Conservation (phyloP, 208 protist species). For the Naegleria fowleri region DNA sequence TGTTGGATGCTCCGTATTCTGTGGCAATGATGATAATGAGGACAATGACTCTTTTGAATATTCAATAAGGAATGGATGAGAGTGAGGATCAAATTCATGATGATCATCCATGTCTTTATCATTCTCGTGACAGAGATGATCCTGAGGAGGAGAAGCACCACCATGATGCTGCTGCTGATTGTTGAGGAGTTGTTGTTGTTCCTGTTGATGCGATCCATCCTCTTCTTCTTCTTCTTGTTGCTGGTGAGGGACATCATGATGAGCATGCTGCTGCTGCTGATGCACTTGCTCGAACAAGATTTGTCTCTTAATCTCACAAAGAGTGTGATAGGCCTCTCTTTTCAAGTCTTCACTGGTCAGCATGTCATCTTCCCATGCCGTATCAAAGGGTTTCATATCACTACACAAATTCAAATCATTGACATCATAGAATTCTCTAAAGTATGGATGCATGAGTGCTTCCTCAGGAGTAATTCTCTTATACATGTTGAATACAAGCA, state of each 20-base stretch:
- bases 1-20: too few relatives aligned
- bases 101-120: too few relatives aligned
- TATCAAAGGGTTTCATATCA: background rate
- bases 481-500: background rate
- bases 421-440: background rate
- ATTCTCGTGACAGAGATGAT: too few relatives aligned
- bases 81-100: too few relatives aligned
- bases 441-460: background rate
- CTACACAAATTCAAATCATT: background rate
- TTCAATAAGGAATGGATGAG: too few relatives aligned
- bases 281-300: background rate
- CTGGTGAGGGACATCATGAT: background rate
- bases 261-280: background rate
- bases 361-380: background rate
- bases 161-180: too few relatives aligned
- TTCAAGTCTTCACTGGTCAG: background rate
- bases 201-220: too few relatives aligned
- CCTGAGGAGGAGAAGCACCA: too few relatives aligned
- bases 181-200: background rate
- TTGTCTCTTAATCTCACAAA: background rate
- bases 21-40: too few relatives aligned
- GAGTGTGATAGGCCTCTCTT: background rate
- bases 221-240: too few relatives aligned
- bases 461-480: background rate
- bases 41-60: too few relatives aligned